These are phyloP conservation scores for Exophiala sp. DNA, from an alignment of 2,329 filamentous ascomycete genomes.

Conservation along the genomic window DNA sequence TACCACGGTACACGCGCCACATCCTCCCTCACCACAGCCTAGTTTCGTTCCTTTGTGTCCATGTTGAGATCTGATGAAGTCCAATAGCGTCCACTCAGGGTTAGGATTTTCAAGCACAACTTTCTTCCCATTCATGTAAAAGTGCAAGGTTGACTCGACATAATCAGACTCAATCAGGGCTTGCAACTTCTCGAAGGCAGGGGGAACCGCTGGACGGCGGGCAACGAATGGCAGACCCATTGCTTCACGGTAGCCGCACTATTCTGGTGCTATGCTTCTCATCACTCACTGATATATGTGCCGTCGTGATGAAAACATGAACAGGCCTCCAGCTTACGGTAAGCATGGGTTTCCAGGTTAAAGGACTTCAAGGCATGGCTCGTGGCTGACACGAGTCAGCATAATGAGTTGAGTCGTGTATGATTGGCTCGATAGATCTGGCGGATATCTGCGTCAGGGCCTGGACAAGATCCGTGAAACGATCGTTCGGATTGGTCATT, in stretches of 20 bases:
- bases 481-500: background rate
- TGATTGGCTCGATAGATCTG: background rate
- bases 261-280: too few relatives aligned
- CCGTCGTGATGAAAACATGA: too few relatives aligned
- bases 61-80: slow-evolving; percentile 80
- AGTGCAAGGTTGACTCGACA: slow-evolving; percentile 47
- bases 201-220: background rate
- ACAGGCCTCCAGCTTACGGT: too few relatives aligned
- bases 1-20: slow-evolving; percentile 91
- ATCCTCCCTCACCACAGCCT: slow-evolving; percentile 93
- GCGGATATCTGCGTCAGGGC: background rate
- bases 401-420: background rate
- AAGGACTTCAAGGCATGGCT: too few relatives aligned
- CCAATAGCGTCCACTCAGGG: slow-evolving; percentile 85
- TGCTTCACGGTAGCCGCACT: too few relatives aligned
- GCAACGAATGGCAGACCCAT: background rate
- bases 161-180: background rate
- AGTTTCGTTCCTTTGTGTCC: slow-evolving; percentile 94
- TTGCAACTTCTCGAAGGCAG: slow-evolving; percentile 1
- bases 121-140: slow-evolving; percentile 92
- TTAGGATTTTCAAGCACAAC: slow-evolving; percentile 83
- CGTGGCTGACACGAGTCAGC: background rate
- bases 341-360: too few relatives aligned
- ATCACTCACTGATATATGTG: too few relatives aligned
- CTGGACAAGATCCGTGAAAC: too few relatives aligned